Evolutionary conservation across 192 early-diverging fungal genomes (phyloP), one percentile per base, ranked within the genome.

Genomic region (Dimargaris cristalligena): DNA sequence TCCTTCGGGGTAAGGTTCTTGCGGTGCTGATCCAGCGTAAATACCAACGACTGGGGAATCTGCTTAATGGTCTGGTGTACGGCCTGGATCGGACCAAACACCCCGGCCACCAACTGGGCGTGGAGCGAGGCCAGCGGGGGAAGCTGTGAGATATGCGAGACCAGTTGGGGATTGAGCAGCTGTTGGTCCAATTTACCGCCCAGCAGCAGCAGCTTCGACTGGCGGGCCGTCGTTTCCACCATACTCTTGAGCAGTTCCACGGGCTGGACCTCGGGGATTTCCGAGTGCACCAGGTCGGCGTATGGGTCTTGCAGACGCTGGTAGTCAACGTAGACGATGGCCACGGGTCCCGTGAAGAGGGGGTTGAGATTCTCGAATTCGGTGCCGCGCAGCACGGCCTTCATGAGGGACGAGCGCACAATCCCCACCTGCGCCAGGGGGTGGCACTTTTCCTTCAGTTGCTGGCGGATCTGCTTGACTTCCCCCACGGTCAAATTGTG

Each of bases 341-440:
- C 69, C 34, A 62, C 69, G 10, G 74, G 74, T 1, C 74, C 74
- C 14, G 65, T 60, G 59, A 75, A 75, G 52, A 72, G 25, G 8
- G 48, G 28, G 26, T 31, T 50, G 63, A 75, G 23, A 41, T 75
- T 75, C 1, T 44, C 60, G 34, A 59, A 72, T 51, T 49, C 52
- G 0, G 74, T 75, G 35, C 66, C 62, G 10, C 74, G 57, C 33
- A 75, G 16, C 16, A 75, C 74, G 4, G 74, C 74, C 32, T 67
- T 62, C 20, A 68, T 44, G 66, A 75, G 68, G 38, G 67, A 65
- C 20, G 70, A 56, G 26, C 74, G 55, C 14, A 72, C 70, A 22
- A 72, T 59, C 67, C 71, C 65, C 11, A 75, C 46, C 0, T 49
- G 44, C 0, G 70, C 74, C 3, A 64, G 62, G 9, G 62, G 60